Conservation (phyloP, 192 early-diverging fungal genomes). For the Podila epigama region DNA sequence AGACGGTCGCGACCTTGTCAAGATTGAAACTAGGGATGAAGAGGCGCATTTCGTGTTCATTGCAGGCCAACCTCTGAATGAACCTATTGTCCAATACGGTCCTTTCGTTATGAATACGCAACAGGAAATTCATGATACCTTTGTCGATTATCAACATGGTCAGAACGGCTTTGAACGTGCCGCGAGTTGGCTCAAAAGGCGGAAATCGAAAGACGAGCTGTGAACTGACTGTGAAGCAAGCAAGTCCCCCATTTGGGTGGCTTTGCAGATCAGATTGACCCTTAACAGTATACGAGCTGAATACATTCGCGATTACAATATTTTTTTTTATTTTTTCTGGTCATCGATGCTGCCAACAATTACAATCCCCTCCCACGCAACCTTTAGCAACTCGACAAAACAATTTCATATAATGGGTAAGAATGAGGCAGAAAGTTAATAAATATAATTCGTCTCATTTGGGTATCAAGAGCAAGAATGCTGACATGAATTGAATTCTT, state of each 20-base stretch:
- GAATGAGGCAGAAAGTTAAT: neutral
- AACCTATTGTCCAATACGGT: constrained; percentile 61
- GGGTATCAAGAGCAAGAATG: neutral
- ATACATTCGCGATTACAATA: neutral
- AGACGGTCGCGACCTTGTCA: constrained; percentile 7
- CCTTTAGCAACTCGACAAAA: no score
- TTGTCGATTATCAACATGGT: constrained; percentile 64
- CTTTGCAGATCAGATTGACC: no score
- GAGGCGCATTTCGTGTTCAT: constrained; percentile 29
- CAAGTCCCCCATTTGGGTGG: no score
- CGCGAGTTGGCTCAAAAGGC: constrained; percentile 51
- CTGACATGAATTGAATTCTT: neutral
- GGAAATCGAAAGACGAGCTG: constrained; percentile 22
- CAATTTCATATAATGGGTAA: no score
- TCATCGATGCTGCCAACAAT: no score
- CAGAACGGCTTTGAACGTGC: constrained; percentile 75
- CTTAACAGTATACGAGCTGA: neutral
- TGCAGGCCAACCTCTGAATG: constrained; percentile 52
- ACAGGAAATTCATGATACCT: constrained; percentile 59
- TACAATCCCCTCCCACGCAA: no score
- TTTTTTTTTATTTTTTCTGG: no score
- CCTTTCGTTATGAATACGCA: constrained; percentile 71
- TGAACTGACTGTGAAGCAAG: neutral
- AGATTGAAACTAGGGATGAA: constrained; percentile 23
- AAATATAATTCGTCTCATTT: neutral